Evolutionary conservation across 2,329 filamentous ascomycete genomes (phyloP).

Genomic region (Cladophialophora bantiana): DNA sequence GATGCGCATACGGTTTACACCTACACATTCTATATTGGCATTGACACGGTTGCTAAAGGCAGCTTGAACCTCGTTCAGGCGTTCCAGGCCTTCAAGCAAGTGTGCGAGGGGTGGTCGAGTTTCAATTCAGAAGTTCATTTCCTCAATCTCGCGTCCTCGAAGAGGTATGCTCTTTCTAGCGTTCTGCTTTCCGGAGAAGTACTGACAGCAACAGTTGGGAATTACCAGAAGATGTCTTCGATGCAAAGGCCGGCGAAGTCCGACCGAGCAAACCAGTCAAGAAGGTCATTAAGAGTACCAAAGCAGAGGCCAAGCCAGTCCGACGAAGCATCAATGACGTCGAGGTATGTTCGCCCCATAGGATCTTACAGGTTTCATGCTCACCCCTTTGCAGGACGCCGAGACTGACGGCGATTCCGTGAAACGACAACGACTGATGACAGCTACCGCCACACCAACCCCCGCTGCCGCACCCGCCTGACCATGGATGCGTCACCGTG

Average conservation of each 20-base stretch:
- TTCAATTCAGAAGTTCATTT: conserved; percentile 79
- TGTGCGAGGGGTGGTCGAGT: conserved; percentile 76
- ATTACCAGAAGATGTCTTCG: conserved; percentile 89
- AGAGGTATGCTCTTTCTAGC: conserved; percentile 69
- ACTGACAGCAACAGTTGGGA: conserved; percentile 68
- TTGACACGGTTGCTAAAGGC: conserved; percentile 52
- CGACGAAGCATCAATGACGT: conserved; percentile 34
- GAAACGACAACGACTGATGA: conserved; percentile 36
- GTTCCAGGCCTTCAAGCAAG: conserved; percentile 84
- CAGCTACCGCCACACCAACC: conserved; percentile 29
- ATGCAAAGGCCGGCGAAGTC: conserved; percentile 69
- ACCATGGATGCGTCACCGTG: conserved; percentile 17
- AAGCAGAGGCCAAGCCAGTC: conserved; percentile 26
- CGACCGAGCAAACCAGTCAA: conserved; percentile 68
- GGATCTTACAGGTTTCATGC: background rate
- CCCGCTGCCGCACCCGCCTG: conserved; percentile 32
- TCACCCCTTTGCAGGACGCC: conserved; percentile 20
- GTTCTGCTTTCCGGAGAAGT: background rate
- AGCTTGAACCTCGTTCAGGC: conserved; percentile 70
- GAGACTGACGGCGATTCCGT: conserved; percentile 26
- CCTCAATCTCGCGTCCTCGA: conserved; percentile 80
- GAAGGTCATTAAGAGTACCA: conserved; percentile 45
- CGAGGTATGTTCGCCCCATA: conserved; percentile 22
- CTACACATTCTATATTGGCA: conserved; percentile 90
- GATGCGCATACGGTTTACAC: conserved; percentile 72